Percentiles rank a stretch among this genome's conserved stretches.
These are phyloP conservation scores for Suillus bovinus DNA, from an alignment of 768 basidiomycete genomes.

Conservation along the genomic window DNA sequence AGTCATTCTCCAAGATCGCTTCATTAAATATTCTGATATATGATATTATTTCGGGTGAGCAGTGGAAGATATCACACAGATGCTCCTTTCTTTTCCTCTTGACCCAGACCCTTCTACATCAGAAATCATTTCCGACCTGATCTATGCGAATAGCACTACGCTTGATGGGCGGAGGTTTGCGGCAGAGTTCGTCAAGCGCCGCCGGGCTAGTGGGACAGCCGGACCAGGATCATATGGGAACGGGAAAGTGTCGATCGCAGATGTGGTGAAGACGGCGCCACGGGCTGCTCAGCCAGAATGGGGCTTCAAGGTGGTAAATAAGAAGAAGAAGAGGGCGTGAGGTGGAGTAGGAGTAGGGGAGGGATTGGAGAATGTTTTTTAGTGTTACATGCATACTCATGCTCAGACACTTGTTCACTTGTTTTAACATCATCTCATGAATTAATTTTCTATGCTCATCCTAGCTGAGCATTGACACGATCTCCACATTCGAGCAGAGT, in stretches of 20 bases:
- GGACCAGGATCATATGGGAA: constrained; percentile 33
- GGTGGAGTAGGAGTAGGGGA: neutral
- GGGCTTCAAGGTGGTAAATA: constrained; percentile 93
- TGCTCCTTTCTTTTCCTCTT: constrained; percentile 92
- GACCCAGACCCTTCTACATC: constrained; percentile 80
- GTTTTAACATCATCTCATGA: constrained; percentile 5
- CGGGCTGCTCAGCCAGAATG: constrained; percentile 77
- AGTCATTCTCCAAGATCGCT: constrained; percentile 21
- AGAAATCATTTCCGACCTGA: constrained; percentile 94
- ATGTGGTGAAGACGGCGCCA: constrained; percentile 88
- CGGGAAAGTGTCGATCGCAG: constrained; percentile 75
- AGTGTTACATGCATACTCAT: constrained; percentile 1
- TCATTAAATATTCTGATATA: neutral
- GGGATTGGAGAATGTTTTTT: neutral
- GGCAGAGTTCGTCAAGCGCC: constrained; percentile 82
- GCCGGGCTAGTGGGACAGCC: constrained; percentile 74
- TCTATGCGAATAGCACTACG: constrained; percentile 93
- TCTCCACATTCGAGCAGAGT: no score
- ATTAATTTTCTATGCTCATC: neutral
- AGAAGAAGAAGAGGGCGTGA: constrained; percentile 85
- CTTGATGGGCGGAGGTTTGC: constrained; percentile 96
- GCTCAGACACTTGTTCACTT: neutral
- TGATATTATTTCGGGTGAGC: constrained; percentile 2
- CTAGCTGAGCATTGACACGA: no score
- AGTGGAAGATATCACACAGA: constrained; percentile 97